Percentiles rank a stretch among this genome's conserved stretches.
phyloP scores from a whole-genome alignment of 306 rosid species.

The Cotoneaster glaucophyllus region DNA sequence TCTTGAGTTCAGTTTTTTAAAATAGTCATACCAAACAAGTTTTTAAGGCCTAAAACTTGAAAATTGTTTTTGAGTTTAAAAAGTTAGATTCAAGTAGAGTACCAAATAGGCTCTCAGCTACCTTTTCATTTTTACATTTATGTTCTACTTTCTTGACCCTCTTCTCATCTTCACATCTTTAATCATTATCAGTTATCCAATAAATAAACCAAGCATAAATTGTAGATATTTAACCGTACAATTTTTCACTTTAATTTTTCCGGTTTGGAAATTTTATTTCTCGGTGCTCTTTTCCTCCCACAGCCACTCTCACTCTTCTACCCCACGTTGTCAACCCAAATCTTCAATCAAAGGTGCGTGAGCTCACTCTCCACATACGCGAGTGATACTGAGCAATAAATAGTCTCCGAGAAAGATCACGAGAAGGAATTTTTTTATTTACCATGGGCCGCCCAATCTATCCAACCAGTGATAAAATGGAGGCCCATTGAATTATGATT shows the following conservation, averaged over 20 bases:
- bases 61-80: no score
- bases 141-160: neutral
- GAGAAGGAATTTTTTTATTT: neutral
- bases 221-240: no score
- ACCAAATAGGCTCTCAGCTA: no score
- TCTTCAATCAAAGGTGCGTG: neutral
- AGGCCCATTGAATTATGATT: conserved; percentile 10
- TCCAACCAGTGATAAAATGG: neutral
- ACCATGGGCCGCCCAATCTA: conserved; percentile 15
- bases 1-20: no score
- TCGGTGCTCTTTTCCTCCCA: conserved; percentile 9
- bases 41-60: no score
- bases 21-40: no score
- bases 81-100: no score
- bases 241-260: neutral
- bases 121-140: no score
- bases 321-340: neutral
- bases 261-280: neutral
- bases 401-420: neutral
- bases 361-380: neutral
- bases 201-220: no score
- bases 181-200: neutral
- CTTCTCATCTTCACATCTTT: neutral
- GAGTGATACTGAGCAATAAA: neutral
- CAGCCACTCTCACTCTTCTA: neutral